These are phyloP conservation scores for Stephania yunnanensis DNA, from an alignment of 164 flowering plant genomes.

Conservation along the genomic window DNA sequence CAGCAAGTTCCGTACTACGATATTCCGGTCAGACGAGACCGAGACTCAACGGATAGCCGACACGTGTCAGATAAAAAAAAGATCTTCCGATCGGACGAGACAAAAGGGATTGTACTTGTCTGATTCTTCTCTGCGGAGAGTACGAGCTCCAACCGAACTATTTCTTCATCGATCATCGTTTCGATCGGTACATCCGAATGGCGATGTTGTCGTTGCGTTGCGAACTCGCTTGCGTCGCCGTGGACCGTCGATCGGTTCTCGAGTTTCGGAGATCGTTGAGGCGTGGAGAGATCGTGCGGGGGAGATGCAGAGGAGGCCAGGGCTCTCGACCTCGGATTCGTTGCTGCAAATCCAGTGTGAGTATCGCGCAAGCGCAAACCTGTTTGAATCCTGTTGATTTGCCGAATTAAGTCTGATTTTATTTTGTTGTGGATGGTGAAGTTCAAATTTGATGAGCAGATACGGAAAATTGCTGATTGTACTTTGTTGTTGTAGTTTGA, in stretches of 20 bases:
- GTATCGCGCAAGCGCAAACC: background rate
- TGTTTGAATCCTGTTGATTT: background rate
- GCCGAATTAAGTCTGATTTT: background rate
- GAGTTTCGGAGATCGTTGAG: background rate
- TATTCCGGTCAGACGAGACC: no score
- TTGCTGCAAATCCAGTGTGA: slow-evolving; percentile 18
- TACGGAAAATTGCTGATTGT: background rate
- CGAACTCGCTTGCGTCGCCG: background rate
- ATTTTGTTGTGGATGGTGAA: background rate
- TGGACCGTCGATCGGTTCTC: slow-evolving; percentile 5
- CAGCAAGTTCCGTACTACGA: no score
- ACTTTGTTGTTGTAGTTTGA: background rate
- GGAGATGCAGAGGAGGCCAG: background rate
- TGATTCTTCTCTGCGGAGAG: no score
- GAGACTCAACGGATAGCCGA: no score
- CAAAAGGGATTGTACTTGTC: no score
- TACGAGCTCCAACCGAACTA: no score
- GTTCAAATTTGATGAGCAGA: background rate
- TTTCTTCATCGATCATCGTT: no score
- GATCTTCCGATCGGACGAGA: no score
- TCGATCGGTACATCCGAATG: background rate
- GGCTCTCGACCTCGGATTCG: slow-evolving; percentile 6
- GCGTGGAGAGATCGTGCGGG: background rate
- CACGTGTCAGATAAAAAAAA: no score
- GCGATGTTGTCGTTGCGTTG: background rate